Conservation (phyloP, 2,329 filamentous ascomycete species). For the Calonectria pteridis region DNA sequence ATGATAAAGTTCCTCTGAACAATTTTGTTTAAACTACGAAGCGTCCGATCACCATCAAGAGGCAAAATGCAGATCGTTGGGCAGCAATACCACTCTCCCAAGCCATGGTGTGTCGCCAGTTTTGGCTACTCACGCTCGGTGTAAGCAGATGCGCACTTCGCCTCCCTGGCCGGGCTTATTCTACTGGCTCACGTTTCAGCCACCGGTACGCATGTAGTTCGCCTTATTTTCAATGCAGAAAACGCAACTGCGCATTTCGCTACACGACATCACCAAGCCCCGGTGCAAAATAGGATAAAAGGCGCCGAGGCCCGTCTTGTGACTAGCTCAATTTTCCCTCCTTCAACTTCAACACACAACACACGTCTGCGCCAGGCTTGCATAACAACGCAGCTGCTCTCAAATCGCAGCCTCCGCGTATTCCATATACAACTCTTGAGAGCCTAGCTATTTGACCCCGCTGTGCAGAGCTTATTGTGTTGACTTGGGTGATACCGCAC, state of each 20-base stretch:
- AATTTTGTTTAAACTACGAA: too few species aligned
- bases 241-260: neutral
- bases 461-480: too few species aligned
- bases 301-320: neutral
- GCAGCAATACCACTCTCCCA: neutral
- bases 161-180: neutral
- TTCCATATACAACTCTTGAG: too few species aligned
- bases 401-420: too few species aligned
- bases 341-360: too few species aligned
- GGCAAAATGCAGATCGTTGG: neutral
- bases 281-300: neutral
- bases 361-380: too few species aligned
- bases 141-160: neutral
- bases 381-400: too few species aligned
- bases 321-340: neutral
- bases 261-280: neutral
- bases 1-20: neutral
- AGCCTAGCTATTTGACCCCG: too few species aligned
- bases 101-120: neutral
- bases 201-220: neutral
- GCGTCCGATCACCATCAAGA: too few species aligned
- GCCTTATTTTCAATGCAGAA: neutral
- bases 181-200: neutral
- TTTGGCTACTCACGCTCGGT: neutral
- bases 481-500: too few species aligned